phyloP scores from a whole-genome alignment of 495 filamentous ascomycete genomes.

The Penicillium herquei region DNA sequence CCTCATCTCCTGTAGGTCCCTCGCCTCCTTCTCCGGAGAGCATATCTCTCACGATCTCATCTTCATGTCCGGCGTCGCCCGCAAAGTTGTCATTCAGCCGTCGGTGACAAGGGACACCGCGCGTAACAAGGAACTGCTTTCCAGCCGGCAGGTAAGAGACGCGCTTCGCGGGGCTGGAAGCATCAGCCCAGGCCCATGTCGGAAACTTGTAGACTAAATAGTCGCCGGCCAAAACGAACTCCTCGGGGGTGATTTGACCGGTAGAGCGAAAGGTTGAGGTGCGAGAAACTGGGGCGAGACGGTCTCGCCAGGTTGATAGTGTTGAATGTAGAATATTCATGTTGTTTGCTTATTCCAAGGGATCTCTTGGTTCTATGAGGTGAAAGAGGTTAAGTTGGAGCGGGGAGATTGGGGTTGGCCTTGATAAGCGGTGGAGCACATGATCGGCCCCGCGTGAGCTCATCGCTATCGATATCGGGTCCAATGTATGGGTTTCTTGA shows the following conservation, averaged over 20 bases:
- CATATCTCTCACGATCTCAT: slow-evolving; percentile 78
- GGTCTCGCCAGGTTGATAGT: slow-evolving; percentile 82
- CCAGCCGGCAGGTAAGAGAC: slow-evolving; percentile 78
- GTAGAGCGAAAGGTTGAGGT: slow-evolving; percentile 91
- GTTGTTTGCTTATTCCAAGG: slow-evolving; percentile 9
- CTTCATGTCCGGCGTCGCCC: slow-evolving; percentile 79
- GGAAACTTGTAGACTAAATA: slow-evolving; percentile 99
- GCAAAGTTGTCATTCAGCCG: slow-evolving; percentile 92
- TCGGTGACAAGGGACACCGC: slow-evolving; percentile 88
- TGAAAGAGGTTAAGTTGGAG: slow-evolving; percentile 8
- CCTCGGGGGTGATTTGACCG: slow-evolving; percentile 94
- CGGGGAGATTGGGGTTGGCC: slow-evolving; percentile 6
- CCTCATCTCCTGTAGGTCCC: slow-evolving; percentile 51
- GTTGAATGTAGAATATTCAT: slow-evolving; percentile 73
- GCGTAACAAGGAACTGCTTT: slow-evolving; percentile 95
- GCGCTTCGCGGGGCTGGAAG: slow-evolving; percentile 72
- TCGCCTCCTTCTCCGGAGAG: slow-evolving; percentile 55
- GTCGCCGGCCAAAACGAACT: slow-evolving; percentile 94
- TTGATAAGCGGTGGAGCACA: slow-evolving; percentile 37
- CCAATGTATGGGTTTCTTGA: neutral
- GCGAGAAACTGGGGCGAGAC: slow-evolving; percentile 80
- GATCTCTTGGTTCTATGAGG: slow-evolving; percentile 5
- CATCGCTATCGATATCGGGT: slow-evolving; percentile 6
- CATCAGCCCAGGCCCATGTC: slow-evolving; percentile 96
- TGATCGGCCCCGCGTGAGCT: slow-evolving; percentile 32